phyloP scores from a whole-genome alignment of 169 alveolate genomes.

The Babesia ovata region DNA sequence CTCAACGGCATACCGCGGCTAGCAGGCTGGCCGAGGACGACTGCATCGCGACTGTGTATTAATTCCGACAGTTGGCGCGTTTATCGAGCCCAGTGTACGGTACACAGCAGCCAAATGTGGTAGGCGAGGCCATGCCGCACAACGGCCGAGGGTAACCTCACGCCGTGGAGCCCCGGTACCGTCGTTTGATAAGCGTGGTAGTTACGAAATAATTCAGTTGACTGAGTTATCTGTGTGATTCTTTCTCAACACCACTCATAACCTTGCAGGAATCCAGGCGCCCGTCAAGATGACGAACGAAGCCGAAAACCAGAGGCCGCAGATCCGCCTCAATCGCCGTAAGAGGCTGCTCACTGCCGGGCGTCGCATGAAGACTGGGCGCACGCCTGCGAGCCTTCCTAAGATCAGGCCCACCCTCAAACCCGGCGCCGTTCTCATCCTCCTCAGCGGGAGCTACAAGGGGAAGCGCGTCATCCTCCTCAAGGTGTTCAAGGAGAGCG shows the following conservation, averaged over 20 bases:
- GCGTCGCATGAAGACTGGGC: conserved; percentile 33
- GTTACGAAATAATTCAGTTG: too few relatives aligned
- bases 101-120: too few relatives aligned
- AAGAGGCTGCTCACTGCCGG: conserved; percentile 26
- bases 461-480: conserved; percentile 97
- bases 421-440: conserved; percentile 93
- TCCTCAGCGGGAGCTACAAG: conserved; percentile 94
- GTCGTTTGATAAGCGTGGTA: too few relatives aligned
- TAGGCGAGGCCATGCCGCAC: too few relatives aligned
- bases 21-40: too few relatives aligned
- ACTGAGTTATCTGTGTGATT: too few relatives aligned
- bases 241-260: background rate
- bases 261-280: conserved; percentile 1
- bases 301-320: conserved; percentile 17
- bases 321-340: conserved; percentile 49
- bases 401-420: conserved; percentile 82
- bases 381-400: conserved; percentile 68
- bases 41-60: too few relatives aligned
- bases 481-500: conserved; percentile 90
- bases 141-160: too few relatives aligned
- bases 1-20: background rate
- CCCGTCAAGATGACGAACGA: conserved; percentile 32
- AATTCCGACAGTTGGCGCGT: too few relatives aligned
- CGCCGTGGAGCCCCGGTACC: too few relatives aligned
- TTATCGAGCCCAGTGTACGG: too few relatives aligned